Conservation (phyloP, 2,329 filamentous ascomycete genomes). For the Talaromyces sp. region DNA sequence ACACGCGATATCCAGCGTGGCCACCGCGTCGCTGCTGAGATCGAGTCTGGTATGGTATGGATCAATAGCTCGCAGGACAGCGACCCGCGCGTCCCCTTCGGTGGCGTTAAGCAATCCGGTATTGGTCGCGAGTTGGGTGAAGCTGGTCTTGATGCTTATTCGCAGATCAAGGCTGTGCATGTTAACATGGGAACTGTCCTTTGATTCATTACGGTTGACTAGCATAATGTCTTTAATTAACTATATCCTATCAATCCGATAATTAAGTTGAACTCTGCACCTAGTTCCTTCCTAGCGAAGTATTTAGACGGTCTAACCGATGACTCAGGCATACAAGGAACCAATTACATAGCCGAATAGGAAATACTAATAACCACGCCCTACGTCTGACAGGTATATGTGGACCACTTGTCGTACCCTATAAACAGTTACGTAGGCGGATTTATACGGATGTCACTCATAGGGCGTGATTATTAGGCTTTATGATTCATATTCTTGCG, state of each 20-base stretch:
- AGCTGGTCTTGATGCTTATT: conserved; percentile 41
- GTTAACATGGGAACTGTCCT: conserved; percentile 40
- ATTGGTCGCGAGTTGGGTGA: conserved; percentile 51
- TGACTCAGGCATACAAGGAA: background rate
- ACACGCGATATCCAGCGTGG: conserved; percentile 42
- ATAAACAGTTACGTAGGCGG: background rate
- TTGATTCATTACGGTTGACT: conserved; percentile 15
- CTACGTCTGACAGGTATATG: background rate
- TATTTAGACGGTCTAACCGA: background rate
- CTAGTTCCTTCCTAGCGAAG: background rate
- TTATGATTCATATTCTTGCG: background rate
- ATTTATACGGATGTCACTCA: background rate
- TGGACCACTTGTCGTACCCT: background rate
- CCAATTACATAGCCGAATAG: background rate
- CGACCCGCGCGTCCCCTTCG: conserved; percentile 42
- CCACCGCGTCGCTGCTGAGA: conserved; percentile 41
- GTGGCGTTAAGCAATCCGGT: conserved; percentile 47
- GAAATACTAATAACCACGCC: background rate
- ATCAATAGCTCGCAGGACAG: conserved; percentile 45
- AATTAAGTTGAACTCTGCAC: background rate
- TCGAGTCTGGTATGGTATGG: conserved; percentile 49
- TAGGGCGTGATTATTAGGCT: background rate
- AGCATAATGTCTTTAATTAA: background rate
- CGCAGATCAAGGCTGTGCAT: conserved; percentile 41
- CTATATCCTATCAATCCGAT: background rate